Percentiles rank a stretch among this genome's conserved stretches.
phyloP scores from a whole-genome alignment of 306 rosid species.

The Castanospermum australe region DNA sequence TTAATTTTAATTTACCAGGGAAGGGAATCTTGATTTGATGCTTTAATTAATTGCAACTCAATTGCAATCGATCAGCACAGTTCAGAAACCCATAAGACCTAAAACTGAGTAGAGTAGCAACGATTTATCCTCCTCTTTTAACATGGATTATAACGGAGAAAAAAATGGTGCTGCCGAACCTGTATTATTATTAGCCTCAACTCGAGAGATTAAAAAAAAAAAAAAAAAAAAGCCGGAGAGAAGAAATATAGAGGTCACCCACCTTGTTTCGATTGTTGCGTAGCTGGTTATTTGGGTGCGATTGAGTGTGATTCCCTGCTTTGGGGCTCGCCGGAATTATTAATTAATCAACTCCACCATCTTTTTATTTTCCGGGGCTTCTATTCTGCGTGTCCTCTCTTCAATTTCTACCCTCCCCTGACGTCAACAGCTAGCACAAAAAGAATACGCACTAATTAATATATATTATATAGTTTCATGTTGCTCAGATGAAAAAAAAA shows the following conservation, averaged over 20 bases:
- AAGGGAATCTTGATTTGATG: neutral
- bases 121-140: neutral
- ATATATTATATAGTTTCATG: too few species aligned
- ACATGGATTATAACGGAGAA: neutral
- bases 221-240: neutral
- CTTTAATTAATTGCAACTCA: neutral
- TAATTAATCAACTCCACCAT: constrained; percentile 4
- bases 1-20: neutral
- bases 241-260: neutral
- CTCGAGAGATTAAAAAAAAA: neutral
- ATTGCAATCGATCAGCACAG: neutral
- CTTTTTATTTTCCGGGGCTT: constrained; percentile 24
- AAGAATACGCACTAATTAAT: neutral
- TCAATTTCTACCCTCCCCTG: neutral
- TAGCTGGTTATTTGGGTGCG: neutral
- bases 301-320: constrained; percentile 8
- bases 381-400: neutral
- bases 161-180: neutral
- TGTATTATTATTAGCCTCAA: neutral
- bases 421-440: neutral
- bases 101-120: neutral
- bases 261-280: constrained; percentile 14
- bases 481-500: too few species aligned
- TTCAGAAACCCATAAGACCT: neutral
- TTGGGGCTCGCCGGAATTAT: neutral